Base-by-base conservation (phyloP, 1,284 basidiomycete genomes). In the Cutaneotrichosporon daszewskae region DNA sequence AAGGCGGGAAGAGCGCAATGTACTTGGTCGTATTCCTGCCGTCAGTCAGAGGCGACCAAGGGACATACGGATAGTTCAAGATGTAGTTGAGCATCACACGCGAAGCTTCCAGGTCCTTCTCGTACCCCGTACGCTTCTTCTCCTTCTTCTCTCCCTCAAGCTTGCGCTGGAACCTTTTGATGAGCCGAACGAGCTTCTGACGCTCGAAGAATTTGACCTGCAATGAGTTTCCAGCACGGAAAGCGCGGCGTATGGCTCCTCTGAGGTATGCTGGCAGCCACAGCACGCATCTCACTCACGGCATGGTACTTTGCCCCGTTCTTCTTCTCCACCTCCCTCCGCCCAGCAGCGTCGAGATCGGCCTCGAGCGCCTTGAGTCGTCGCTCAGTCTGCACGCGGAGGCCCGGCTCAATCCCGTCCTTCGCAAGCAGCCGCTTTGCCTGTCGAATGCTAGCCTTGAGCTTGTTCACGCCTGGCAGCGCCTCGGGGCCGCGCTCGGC, bases 151-250 rank as follows among this genome's bases (percentile, higher is more conserved):
- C 72, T 23, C 58, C 68, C 59, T 9, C 82, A 54, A 57, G 72
- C 72, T 56, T 55, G 74, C 79, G 65, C 80, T 82, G 32, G 66
- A 71, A 62, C 80, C 67, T 82, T 36, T 76, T 78, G 44, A 91
- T 77, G 61, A 82, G 83, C 19, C 88, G 79, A 6, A 76, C 58
- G 10, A 89, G 77, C 62, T 91, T 91, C 71, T 86, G 81, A 34
- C 85, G 79, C 68, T 91, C 87, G 54, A 91, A 91, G 72, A 91
- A 91, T 68, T 88, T 91, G 60, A 88, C 64, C 69, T 73, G 11
- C 27, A 20, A 19, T 25, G 24, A 37, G 36, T 14, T n/a, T 16
- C 13, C 28, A 31, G 14, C 9, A n/a, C n/a, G n/a, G n/a, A n/a
- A n/a, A n/a, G n/a, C n/a, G n/a, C n/a, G n/a, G n/a, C n/a, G n/a